Conservation (phyloP, 805 yeast genomes). For the Metschnikowia arizonensis region DNA sequence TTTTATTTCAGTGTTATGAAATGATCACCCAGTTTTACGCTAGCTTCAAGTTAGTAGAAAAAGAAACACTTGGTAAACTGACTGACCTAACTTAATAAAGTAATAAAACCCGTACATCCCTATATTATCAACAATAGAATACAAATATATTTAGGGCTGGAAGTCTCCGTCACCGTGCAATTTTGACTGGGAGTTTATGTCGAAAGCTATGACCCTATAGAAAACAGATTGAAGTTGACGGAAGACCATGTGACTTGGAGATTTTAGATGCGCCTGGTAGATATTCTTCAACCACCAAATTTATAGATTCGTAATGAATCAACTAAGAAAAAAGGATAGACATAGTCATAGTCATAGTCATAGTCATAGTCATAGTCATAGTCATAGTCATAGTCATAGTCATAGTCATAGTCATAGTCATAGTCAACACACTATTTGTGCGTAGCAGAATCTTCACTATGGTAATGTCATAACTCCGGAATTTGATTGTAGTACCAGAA, state of each 20-base stretch:
- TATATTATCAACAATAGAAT: conserved; percentile 44
- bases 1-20: not conserved
- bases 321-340: too few species aligned
- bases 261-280: conserved; percentile 58
- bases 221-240: conserved; percentile 84
- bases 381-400: too few species aligned
- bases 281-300: too few species aligned
- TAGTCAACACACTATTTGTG: too few species aligned
- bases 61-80: conserved; percentile 2
- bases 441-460: too few species aligned
- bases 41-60: conserved; percentile 2
- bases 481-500: too few species aligned
- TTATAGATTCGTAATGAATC: too few species aligned
- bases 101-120: not conserved
- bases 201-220: conserved; percentile 94
- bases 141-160: conserved; percentile 92
- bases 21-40: not conserved
- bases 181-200: conserved; percentile 86
- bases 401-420: too few species aligned
- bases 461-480: too few species aligned
- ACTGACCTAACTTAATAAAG: conserved; percentile 1
- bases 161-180: conserved; percentile 86
- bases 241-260: conserved; percentile 80
- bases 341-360: too few species aligned
- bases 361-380: too few species aligned